phyloP scores from a whole-genome alignment of 2,329 filamentous ascomycete species.

The Monosporascus ibericus region DNA sequence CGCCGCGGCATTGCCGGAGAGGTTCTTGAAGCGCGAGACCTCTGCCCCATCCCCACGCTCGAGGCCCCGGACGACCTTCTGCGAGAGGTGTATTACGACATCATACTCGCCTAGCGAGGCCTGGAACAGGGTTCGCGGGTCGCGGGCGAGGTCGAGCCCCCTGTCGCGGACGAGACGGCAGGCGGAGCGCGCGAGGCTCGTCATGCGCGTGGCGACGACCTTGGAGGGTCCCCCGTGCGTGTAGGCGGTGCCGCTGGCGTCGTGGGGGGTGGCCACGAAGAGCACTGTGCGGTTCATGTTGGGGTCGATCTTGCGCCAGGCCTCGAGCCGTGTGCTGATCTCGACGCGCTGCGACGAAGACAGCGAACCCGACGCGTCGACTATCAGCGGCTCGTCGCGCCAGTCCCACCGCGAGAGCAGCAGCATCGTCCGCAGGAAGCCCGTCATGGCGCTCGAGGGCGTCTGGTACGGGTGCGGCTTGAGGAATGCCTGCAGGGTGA shows the following conservation, averaged over 20 bases:
- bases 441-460: constrained; percentile 71
- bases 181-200: constrained; percentile 71
- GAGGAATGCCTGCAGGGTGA: constrained; percentile 73
- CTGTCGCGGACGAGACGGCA: constrained; percentile 52
- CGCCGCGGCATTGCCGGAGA: constrained; percentile 47
- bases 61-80: constrained; percentile 42
- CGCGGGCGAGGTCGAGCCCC: constrained; percentile 46
- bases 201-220: constrained; percentile 80
- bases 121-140: constrained; percentile 61
- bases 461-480: constrained; percentile 73
- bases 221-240: constrained; percentile 67
- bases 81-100: constrained; percentile 68
- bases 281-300: constrained; percentile 77
- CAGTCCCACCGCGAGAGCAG: constrained; percentile 89
- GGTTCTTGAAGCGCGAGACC: constrained; percentile 68
- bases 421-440: constrained; percentile 73
- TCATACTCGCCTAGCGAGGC: constrained; percentile 73
- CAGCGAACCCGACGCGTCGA: constrained; percentile 67
- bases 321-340: constrained; percentile 67
- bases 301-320: constrained; percentile 84
- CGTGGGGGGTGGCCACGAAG: constrained; percentile 74
- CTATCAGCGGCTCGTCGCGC: constrained; percentile 72
- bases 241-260: constrained; percentile 73
- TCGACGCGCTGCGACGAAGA: constrained; percentile 52
- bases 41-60: constrained; percentile 29